Base-by-base conservation (phyloP, 192 early-diverging fungal species). In the Coemansia sp. region DNA sequence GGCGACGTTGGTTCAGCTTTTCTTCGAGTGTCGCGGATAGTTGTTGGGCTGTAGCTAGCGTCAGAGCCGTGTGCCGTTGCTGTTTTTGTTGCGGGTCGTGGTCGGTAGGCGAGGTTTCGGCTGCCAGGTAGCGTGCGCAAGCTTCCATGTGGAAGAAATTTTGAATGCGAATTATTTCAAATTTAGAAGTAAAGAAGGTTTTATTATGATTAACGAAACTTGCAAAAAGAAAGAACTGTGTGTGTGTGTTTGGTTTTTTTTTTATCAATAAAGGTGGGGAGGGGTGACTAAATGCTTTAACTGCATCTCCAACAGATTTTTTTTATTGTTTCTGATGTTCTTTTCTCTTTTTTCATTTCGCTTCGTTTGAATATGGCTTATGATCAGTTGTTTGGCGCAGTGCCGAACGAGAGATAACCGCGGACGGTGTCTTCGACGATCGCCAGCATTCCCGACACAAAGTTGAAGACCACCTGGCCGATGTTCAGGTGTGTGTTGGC, bases 391-490 rank as follows among this genome's bases (percentile, higher is more conserved):
- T 11, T 1, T 28, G 45, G 45, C 8, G 32, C 11, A 33, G 55
- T 8, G 22, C 55, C 55, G 11, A 57, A 57, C 55, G 8, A 15
- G 11, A 57, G 28, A 15, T 57, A 57, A 0, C 55, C 55, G 12
- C 55, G 55, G 32, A 57, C 18, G 12, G 55, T 57, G 4, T 57
- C 55, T 9, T 57, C 55, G 55, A 57, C 55, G 11, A 57, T 57
- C 3, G 7, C 17, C 1, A 57, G 55, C 55, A 57, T 57, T 5
- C 55, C 55, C 8, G 55, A 4, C 11, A 57, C 55, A 57, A 57
- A 57, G 55, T 35, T 35, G 12, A 57, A 57, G 2, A 57, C 55
- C 55, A 57, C 55, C 55, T 57, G 55, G 4, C 55, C 55, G 3
- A 57, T 28, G 11, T 28, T 32, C 32, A 35, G 33, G 35, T 57